phyloP scores from a whole-genome alignment of 2,329 filamentous ascomycete genomes.

The Fusarium xylarioides region DNA sequence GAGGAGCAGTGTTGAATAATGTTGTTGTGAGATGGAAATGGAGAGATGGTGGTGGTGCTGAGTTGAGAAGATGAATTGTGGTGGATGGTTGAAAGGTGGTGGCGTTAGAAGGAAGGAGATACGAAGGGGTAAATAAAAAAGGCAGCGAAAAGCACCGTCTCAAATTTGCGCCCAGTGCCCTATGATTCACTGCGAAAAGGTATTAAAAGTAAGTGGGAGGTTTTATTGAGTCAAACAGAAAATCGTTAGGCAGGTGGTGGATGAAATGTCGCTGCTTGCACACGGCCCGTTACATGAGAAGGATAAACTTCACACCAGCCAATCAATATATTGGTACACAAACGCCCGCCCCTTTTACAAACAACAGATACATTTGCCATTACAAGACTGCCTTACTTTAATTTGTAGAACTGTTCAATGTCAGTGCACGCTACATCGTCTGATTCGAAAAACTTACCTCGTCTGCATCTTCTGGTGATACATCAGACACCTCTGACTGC shows the following conservation, averaged over 20 bases:
- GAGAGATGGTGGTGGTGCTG: neutral
- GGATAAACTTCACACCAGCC: conserved; percentile 2
- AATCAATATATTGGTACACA: neutral
- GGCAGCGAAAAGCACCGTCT: neutral
- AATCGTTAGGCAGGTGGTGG: neutral
- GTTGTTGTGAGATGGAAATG: neutral
- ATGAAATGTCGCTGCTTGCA: neutral
- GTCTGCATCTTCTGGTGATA: conserved; percentile 76
- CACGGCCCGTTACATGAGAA: neutral
- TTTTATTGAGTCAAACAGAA: neutral
- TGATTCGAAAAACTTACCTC: conserved; percentile 53
- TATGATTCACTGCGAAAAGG: conserved; percentile 11
- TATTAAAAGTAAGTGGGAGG: neutral
- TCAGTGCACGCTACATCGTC: conserved; percentile 36
- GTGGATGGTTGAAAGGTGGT: neutral
- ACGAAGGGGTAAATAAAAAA: neutral
- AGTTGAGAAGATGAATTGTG: neutral
- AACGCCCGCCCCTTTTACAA: neutral
- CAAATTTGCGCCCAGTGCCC: neutral
- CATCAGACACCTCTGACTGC: conserved; percentile 69
- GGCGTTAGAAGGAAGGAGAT: neutral
- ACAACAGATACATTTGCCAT: conserved; percentile 1
- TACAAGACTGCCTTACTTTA: conserved; percentile 43
- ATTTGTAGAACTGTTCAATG: conserved; percentile 49
- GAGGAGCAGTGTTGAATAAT: neutral